Conservation (phyloP, 257 asterid genomes). For the Phtheirospermum japonicum region DNA sequence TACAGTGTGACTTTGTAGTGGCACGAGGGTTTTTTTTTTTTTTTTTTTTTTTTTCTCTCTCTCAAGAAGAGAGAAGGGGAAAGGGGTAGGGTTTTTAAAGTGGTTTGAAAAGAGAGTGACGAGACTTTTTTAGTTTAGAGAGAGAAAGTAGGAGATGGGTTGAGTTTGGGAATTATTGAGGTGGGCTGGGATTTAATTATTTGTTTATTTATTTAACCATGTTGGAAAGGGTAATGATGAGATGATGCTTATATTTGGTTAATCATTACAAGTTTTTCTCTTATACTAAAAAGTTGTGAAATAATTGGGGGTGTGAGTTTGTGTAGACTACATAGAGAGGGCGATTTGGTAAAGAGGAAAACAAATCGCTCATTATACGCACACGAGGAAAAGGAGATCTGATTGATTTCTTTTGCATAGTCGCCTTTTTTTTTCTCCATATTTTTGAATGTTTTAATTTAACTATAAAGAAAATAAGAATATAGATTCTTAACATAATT, state of each 20-base stretch:
- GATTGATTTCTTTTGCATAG: background rate
- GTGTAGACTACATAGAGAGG: background rate
- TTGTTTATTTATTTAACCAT: no score
- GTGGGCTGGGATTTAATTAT: constrained; percentile 39
- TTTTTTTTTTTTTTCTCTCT: constrained; percentile 23
- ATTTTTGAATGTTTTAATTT: no score
- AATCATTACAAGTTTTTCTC: constrained; percentile 39
- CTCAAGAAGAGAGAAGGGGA: constrained; percentile 21
- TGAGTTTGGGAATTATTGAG: constrained; percentile 38
- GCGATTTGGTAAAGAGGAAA: background rate
- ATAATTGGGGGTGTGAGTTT: background rate
- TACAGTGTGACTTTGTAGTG: constrained; percentile 17
- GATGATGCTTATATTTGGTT: constrained; percentile 48
- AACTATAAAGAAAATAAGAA: no score
- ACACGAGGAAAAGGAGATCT: background rate
- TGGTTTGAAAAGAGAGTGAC: background rate
- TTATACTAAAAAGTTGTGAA: background rate
- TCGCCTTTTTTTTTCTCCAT: background rate
- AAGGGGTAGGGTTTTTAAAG: constrained; percentile 29
- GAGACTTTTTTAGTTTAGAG: constrained; percentile 8
- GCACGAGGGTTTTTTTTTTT: no score
- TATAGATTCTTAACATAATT: no score
- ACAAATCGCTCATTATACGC: background rate
- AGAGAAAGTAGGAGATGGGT: constrained; percentile 16
- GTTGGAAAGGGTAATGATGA: constrained; percentile 59